Evolutionary conservation across 1,284 basidiomycete genomes (phyloP), one percentile per base, ranked within the genome.

Genomic region (Ganoderma multipileum): DNA sequence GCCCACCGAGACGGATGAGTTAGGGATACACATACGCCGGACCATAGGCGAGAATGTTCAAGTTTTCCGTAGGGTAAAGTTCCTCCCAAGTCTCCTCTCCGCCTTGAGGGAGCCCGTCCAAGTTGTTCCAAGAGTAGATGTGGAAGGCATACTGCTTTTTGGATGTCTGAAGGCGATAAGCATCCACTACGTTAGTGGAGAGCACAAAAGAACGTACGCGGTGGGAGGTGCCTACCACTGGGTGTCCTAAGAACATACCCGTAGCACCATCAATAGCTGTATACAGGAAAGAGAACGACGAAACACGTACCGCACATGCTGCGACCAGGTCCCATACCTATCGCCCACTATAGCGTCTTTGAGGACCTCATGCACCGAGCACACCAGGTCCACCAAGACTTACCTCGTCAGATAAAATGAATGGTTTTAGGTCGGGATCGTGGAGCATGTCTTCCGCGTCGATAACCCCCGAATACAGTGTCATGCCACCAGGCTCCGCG

Each of bases 61-160:
- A 63, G 44, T 42, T 68, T 12, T 67, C 63, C 3, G 63, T 66
- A 0, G 71, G 33, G 18, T 38, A 64, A 16, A 71, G 54, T 20
- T 74, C 74, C 12, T 75, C 71, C 74, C 74, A 75, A 61, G 39
- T 64, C 64, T 71, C 74, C 30, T 73, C 63, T 11, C 65, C 67
- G 9, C 55, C 55, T 18, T 58, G 55, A 38, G 55, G 55, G 20
- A 66, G 62, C 8, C 60, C 62, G 41, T 75, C 74, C 23, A 67
- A 64, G 28, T 65, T 62, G 60, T 70, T 63, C 71, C 71, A 72
- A 28, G 72, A 73, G 58, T 72, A 75, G 2, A 72, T 65, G 58
- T 77, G 75, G n/a, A 76, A 58, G 6, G 69, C 67, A 47, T 66
- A 76, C 58, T 75, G 74, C 38, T 67, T 67, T 28, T 71, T 72